These are phyloP conservation scores for Acarospora socialis DNA, from an alignment of 2,329 filamentous ascomycete genomes.

Conservation along the genomic window DNA sequence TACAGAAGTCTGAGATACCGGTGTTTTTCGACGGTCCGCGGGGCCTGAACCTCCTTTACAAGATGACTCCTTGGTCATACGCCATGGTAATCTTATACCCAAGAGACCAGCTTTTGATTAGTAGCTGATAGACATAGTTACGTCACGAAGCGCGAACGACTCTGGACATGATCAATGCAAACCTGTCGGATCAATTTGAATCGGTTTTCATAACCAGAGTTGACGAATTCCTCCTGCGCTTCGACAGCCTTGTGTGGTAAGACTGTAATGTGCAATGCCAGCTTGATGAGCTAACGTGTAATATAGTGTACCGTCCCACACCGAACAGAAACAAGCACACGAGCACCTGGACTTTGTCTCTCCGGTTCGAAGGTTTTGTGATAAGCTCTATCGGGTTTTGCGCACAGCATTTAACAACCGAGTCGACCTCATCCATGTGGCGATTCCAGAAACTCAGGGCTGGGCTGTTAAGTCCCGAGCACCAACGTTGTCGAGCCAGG, in stretches of 20 bases:
- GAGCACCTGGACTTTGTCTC: too few relatives aligned
- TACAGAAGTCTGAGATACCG: conserved; percentile 38
- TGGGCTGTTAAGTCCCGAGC: conserved; percentile 36
- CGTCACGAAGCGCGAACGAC: conserved; percentile 62
- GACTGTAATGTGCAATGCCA: too few relatives aligned
- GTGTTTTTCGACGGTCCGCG: conserved; percentile 64
- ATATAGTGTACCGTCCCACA: too few relatives aligned
- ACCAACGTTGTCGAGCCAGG: conserved; percentile 16
- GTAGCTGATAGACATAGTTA: conserved; percentile 28
- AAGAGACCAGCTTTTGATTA: background rate
- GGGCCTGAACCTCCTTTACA: conserved; percentile 71
- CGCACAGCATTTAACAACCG: conserved; percentile 62
- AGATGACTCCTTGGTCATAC: conserved; percentile 82
- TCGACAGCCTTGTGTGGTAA: conserved; percentile 36
- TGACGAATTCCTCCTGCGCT: conserved; percentile 37
- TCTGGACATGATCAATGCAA: conserved; percentile 59
- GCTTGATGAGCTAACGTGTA: conserved; percentile 18
- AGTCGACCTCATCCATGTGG: conserved; percentile 51
- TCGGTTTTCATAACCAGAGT: conserved; percentile 60
- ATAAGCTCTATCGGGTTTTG: conserved; percentile 49
- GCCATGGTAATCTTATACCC: conserved; percentile 25
- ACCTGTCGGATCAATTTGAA: conserved; percentile 65
- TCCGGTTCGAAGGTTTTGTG: too few relatives aligned
- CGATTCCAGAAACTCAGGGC: conserved; percentile 23
- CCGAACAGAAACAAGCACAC: too few relatives aligned